phyloP scores from a whole-genome alignment of 257 asterid genomes.

The Pogostemon cablin region DNA sequence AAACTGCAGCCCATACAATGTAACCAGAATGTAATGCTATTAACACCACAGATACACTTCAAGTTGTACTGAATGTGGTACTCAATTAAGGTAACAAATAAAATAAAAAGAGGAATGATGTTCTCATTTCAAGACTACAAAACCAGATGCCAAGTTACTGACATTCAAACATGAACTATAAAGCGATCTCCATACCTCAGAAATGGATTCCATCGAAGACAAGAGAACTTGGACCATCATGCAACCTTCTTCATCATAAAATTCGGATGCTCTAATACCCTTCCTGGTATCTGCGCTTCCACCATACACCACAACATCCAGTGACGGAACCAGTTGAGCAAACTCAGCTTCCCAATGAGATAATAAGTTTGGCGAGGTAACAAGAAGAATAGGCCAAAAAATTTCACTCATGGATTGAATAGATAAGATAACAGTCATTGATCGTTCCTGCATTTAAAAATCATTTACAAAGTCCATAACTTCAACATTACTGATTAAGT shows the following conservation, averaged over 20 bases:
- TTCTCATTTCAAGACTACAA: slow-evolving; percentile 4
- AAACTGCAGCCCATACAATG: slow-evolving; percentile 10
- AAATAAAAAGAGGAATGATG: slow-evolving; percentile 1
- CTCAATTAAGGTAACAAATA: slow-evolving; percentile 5
- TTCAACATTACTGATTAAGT: slow-evolving; percentile 25
- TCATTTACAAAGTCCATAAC: slow-evolving; percentile 25
- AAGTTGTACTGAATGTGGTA: slow-evolving; percentile 12
- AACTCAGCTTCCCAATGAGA: slow-evolving; percentile 72
- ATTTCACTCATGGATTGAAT: slow-evolving; percentile 49
- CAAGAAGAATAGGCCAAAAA: slow-evolving; percentile 59
- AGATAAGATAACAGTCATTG: slow-evolving; percentile 42
- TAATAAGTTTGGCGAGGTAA: slow-evolving; percentile 45
- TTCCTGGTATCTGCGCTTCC: slow-evolving; percentile 54
- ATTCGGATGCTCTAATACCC: slow-evolving; percentile 60
- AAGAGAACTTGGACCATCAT: slow-evolving; percentile 58
- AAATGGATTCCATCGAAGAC: slow-evolving; percentile 51
- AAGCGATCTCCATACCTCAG: slow-evolving; percentile 48
- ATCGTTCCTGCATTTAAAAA: slow-evolving; percentile 54
- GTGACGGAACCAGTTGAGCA: slow-evolving; percentile 56
- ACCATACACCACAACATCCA: slow-evolving; percentile 59
- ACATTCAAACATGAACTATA: slow-evolving; percentile 17
- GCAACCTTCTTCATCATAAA: slow-evolving; percentile 53
- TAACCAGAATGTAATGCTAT: slow-evolving; percentile 21
- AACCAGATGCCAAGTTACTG: slow-evolving; percentile 18
- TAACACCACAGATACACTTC: background rate